Conservation (phyloP, 148 eudicot genomes). For the Polygonum aviculare region DNA sequence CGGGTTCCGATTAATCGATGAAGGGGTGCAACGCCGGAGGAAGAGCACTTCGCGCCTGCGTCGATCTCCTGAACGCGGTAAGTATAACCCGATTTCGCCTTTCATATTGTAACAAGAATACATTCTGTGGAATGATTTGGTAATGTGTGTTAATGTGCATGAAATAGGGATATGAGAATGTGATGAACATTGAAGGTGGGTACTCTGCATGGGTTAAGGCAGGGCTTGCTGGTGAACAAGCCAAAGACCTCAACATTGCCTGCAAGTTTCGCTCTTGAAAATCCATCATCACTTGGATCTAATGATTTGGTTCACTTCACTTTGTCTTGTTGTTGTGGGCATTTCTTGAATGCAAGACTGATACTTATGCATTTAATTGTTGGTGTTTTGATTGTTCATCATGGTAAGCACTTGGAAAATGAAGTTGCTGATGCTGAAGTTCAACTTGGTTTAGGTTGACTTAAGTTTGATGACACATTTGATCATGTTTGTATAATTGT, state of each 20-base stretch:
- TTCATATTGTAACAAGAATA: not conserved
- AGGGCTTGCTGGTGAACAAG: constrained; percentile 32
- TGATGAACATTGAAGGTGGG: constrained; percentile 51
- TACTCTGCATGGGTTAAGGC: constrained; percentile 48
- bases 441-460: too few species aligned
- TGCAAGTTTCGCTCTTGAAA: constrained; percentile 26
- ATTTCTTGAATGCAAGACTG: not conserved
- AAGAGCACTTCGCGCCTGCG: constrained; percentile 20
- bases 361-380: not conserved
- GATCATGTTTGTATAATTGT: not conserved
- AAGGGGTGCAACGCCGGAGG: constrained; percentile 35
- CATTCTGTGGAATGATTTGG: not conserved
- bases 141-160: not conserved
- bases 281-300: not conserved
- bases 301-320: not conserved
- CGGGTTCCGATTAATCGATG: not conserved
- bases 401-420: too few species aligned
- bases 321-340: not conserved
- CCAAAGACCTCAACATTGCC: constrained; percentile 16
- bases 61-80: constrained; percentile 27
- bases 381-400: not conserved
- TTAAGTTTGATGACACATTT: not conserved
- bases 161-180: constrained; percentile 44
- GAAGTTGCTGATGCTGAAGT: not conserved
- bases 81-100: not conserved